Base-by-base conservation (phyloP, 2,329 filamentous ascomycete genomes). In the Knufia fluminis region DNA sequence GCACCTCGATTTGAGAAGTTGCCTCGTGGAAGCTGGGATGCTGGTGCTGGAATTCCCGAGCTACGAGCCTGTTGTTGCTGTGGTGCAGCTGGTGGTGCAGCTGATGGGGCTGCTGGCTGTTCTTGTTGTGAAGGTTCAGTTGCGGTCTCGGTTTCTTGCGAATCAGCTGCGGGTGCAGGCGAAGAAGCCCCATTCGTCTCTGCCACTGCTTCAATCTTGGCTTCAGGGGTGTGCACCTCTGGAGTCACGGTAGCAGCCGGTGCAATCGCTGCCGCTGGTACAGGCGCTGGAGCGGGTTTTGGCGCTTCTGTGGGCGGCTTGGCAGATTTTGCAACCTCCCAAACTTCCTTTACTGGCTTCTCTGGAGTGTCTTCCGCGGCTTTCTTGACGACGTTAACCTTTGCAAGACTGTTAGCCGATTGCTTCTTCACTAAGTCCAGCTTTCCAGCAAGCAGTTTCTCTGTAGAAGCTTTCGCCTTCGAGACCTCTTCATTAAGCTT, bases 331-430 rank as follows among this genome's bases (percentile, higher is more conserved):
- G 85, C 89, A 48, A 86, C 71, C 55, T 84, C 81, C 86, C 87
- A 96, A 0, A 96, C 90, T 66, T 96, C 89, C 8, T 72, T 78
- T 3, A 97, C 88, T 0, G 89, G 80, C 62, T 81, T 82, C 59
- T 91, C 76, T 0, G 91, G 91, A 0, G 90, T 96, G 42, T 94
- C 85, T n/a, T 75, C 76, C 0, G 85, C 88, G 10, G 91, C 90
- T 41, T 80, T 85, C 61, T 89, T 78, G 2, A 97, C 85, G 45
- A 75, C 74, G 0, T 82, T 79, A 7, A 71, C 69, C 54, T 76
- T 79, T 41, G 76, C 69, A 62, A 83, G 80, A 58, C 83, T 86
- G 57, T 91, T 83, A 4, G 81, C 72, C 3, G 44, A 36, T 26
- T 36, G 31, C 44, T 46, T 46, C 20, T 46, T 28, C 12, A 46